A percentile compares a stretch with the other conserved stretches of the same genome.
Conservation (phyloP, 768 basidiomycete species). For the Auriscalpium orientale region DNA sequence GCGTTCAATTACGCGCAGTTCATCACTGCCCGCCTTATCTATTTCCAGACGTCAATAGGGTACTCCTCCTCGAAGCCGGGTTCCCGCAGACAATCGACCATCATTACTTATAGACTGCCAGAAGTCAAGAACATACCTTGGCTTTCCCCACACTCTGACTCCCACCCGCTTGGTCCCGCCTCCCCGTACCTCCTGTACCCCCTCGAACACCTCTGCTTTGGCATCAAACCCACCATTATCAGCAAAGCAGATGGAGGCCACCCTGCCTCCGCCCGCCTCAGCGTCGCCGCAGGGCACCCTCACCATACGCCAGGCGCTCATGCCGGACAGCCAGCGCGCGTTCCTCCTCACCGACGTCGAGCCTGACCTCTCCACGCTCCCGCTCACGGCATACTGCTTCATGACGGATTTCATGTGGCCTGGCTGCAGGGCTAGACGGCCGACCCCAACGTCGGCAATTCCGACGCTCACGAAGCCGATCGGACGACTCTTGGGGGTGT, state of each 20-base stretch:
- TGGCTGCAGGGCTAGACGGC: no score
- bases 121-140: no score
- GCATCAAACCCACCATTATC: background rate
- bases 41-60: slow-evolving; percentile 64
- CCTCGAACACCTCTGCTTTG: background rate
- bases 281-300: background rate
- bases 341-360: slow-evolving; percentile 39
- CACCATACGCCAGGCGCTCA: background rate
- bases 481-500: no score
- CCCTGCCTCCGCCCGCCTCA: slow-evolving; percentile 3
- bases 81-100: slow-evolving; percentile 52
- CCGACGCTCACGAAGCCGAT: no score
- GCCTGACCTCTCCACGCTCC: slow-evolving; percentile 40
- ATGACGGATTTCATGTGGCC: slow-evolving; percentile 80
- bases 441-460: no score
- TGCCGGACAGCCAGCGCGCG: slow-evolving; percentile 21
- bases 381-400: slow-evolving; percentile 61
- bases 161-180: no score
- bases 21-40: slow-evolving; percentile 3
- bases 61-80: slow-evolving; percentile 58
- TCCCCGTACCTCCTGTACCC: no score
- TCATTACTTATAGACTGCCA: no score
- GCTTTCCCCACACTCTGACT: no score
- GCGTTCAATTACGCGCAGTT: slow-evolving; percentile 16
- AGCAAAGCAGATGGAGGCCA: slow-evolving; percentile 1